phyloP scores from a whole-genome alignment of 176 grass and related monocot species.

The Oryza glaberrima region DNA sequence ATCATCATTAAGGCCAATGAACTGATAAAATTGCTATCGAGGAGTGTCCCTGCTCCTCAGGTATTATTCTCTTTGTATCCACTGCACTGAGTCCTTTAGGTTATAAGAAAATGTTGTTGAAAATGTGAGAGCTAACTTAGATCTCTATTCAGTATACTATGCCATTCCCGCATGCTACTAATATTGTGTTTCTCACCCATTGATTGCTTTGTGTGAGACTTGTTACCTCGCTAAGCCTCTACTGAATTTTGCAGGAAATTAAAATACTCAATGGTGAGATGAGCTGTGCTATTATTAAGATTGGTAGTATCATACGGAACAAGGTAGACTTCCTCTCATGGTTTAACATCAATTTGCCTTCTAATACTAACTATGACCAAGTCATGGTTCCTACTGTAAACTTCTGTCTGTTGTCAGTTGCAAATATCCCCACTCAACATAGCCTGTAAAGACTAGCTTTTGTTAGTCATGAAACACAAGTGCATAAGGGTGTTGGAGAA shows the following conservation, averaged over 20 bases:
- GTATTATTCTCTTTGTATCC: conserved; percentile 34
- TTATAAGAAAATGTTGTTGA: neutral
- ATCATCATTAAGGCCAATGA: conserved; percentile 90
- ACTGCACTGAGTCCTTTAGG: neutral
- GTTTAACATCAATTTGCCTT: conserved; percentile 6
- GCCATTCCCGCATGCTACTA: neutral
- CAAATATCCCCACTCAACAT: conserved; percentile 4
- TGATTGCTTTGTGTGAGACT: neutral
- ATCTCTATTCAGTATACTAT: neutral
- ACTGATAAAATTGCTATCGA: conserved; percentile 84
- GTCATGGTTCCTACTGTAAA: neutral
- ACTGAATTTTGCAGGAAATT: conserved; percentile 63
- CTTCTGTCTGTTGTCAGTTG: neutral
- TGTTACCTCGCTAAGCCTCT: neutral
- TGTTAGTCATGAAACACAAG: neutral
- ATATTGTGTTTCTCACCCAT: neutral
- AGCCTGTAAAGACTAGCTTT: neutral
- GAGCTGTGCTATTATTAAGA: conserved; percentile 94
- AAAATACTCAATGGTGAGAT: conserved; percentile 96
- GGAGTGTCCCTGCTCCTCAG: conserved; percentile 91
- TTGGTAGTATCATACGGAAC: conserved; percentile 78
- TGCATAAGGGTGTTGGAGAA: neutral
- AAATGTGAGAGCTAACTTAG: neutral
- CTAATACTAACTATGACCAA: conserved; percentile 1
- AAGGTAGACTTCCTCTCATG: conserved; percentile 62